Percentiles rank a stretch among this genome's conserved stretches.
Evolutionary conservation across 805 yeast genomes (phyloP).

Genomic region (Middelhovenomyces tepae): DNA sequence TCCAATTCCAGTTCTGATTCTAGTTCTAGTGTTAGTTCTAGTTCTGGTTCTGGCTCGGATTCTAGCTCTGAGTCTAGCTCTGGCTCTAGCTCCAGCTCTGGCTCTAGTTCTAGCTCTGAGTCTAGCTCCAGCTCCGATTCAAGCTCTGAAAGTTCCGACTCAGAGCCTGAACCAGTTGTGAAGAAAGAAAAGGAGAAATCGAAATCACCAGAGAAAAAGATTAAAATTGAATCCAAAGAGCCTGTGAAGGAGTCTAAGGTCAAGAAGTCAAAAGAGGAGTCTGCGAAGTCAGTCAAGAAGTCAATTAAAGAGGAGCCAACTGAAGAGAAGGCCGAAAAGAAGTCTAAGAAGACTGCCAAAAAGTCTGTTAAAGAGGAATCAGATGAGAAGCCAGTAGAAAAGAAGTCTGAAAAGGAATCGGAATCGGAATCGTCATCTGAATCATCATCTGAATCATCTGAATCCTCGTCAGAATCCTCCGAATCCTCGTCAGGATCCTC

Average conservation of each 20-base stretch:
- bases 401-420: constrained; percentile 1
- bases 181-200: neutral
- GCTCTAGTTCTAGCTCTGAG: neutral
- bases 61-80: constrained; percentile 14
- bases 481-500: neutral
- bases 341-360: neutral
- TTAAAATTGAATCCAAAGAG: neutral
- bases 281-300: neutral
- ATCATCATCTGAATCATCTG: constrained; percentile 3
- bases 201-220: neutral
- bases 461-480: constrained; percentile 2
- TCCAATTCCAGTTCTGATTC: constrained; percentile 16
- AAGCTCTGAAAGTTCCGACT: constrained; percentile 3
- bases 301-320: constrained; percentile 1
- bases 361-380: constrained; percentile 1
- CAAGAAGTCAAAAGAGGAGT: neutral
- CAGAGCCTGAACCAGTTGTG: neutral
- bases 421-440: neutral
- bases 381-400: neutral
- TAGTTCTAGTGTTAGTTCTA: constrained; percentile 6
- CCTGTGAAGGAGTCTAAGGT: neutral
- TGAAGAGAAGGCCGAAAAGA: neutral
- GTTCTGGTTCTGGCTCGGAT: constrained; percentile 13
- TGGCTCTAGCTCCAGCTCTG: constrained; percentile 7
- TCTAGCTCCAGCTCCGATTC: constrained; percentile 1